Evolutionary conservation across 495 filamentous ascomycete genomes (phyloP), one percentile per base, ranked within the genome.

Genomic region (Letharia columbiana): DNA sequence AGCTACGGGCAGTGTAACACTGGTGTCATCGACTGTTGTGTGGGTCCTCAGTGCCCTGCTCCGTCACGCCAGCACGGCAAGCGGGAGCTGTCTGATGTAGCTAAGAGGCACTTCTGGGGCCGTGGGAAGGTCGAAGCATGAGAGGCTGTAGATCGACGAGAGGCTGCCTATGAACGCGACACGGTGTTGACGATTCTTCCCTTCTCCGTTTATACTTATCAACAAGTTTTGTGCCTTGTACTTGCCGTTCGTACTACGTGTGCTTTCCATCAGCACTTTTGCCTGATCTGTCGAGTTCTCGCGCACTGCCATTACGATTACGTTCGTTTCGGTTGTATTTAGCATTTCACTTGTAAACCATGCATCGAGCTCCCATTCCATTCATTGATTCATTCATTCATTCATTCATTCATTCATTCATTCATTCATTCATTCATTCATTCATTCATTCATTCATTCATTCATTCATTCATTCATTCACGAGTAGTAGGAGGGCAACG

Each of bases 11-110:
- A 61, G 12, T 71, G 70, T 45, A 50, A 70, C 31, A 45, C 28
- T 23, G 70, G 70, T 35, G 62, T 65, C 8, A 68, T 72, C 31
- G 58, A 64, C 49, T 73, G 71, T 44, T 73, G 71, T 37, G 42
- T 73, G 18, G 71, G 71, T 39, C 7, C 58, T 10, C n/a, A 61
- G 20, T 66, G 64, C 47, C 59, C 64, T 4, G 64, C 64, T n/a
- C 64, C 64, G 17, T 44, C 64, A 20, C 23, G 64, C 2, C 64
- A 66, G 59, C 64, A 58, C 10, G 58, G 31, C 7, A 61, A 56
- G n/a, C 47, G 47, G 45, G 58, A 40, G 45, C 50, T 60, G 5
- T 10, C 12, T 37, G 42, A 45, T 23, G 17, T 4, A 18, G 18
- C 23, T 4, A 44, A 54, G 13, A 45, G 35, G 35, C 35, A 61